Conservation (phyloP, 2,329 filamentous ascomycete species). For the Rugonectria rugulosa region DNA sequence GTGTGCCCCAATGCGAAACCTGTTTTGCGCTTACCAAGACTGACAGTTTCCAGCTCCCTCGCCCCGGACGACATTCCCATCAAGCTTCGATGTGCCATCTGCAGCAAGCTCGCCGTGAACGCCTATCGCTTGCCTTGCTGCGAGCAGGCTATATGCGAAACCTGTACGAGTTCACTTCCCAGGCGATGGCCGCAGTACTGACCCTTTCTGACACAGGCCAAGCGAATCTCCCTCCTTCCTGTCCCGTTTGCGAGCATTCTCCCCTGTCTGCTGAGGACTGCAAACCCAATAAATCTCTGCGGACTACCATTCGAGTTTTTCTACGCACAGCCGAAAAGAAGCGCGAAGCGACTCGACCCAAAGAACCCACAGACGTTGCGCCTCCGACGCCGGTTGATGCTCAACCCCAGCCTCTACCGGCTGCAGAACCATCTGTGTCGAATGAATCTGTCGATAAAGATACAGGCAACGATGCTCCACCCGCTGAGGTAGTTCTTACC, state of each 20-base stretch:
- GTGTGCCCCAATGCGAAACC: constrained; percentile 45
- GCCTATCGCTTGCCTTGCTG: constrained; percentile 93
- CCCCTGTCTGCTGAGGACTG: constrained; percentile 88
- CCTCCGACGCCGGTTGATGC: constrained; percentile 53
- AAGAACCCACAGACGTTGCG: constrained; percentile 53
- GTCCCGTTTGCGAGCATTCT: constrained; percentile 91
- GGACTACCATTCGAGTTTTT: constrained; percentile 91
- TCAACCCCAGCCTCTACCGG: constrained; percentile 43
- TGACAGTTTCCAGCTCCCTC: constrained; percentile 68
- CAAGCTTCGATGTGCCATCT: constrained; percentile 93
- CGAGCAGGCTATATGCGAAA: constrained; percentile 91
- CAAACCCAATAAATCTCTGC: constrained; percentile 87
- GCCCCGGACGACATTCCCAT: constrained; percentile 88
- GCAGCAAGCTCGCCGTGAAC: constrained; percentile 89
- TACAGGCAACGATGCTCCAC: constrained; percentile 8
- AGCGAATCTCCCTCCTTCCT: constrained; percentile 76
- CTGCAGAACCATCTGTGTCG: constrained; percentile 28
- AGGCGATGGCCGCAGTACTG: constrained; percentile 12
- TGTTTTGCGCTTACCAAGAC: constrained; percentile 12
- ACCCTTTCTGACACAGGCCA: constrained; percentile 65
- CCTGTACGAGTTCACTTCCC: constrained; percentile 62
- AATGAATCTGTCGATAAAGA: constrained; percentile 31
- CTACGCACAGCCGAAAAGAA: constrained; percentile 92
- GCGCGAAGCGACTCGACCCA: constrained; percentile 69
- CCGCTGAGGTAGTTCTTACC: constrained; percentile 15